Percentiles rank a stretch among this genome's conserved stretches.
These are phyloP conservation scores for Triticum monococcum DNA, from an alignment of 176 grass and related monocot species.

Conservation along the genomic window DNA sequence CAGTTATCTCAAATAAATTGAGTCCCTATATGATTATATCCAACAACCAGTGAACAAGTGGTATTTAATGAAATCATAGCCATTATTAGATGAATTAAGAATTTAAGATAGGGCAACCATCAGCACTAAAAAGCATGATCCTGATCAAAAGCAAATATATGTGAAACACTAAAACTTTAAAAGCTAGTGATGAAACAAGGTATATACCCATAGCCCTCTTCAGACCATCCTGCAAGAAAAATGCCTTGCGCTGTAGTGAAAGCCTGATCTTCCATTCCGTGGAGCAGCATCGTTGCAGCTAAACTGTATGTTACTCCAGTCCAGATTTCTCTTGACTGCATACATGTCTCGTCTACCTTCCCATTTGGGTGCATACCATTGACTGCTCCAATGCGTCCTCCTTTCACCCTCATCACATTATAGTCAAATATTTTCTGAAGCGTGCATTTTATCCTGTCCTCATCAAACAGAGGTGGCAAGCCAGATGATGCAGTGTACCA, in stretches of 20 bases:
- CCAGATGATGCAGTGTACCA: slow-evolving; percentile 88
- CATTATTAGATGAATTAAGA: neutral
- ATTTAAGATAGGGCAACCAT: slow-evolving; percentile 10
- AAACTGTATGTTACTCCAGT: slow-evolving; percentile 89
- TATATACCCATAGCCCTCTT: slow-evolving; percentile 89
- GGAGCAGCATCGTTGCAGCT: slow-evolving; percentile 85
- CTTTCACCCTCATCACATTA: slow-evolving; percentile 97
- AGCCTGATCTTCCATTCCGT: slow-evolving; percentile 93
- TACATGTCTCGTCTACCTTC: slow-evolving; percentile 92
- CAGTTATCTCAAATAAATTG: slow-evolving; percentile 5
- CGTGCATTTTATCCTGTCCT: slow-evolving; percentile 64
- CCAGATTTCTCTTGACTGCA: slow-evolving; percentile 99
- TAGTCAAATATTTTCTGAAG: slow-evolving; percentile 97
- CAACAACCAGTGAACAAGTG: neutral
- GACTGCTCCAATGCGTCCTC: slow-evolving; percentile 87
- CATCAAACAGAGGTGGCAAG: slow-evolving; percentile 76
- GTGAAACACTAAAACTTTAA: neutral
- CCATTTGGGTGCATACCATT: slow-evolving; percentile 86
- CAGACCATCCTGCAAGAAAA: slow-evolving; percentile 82
- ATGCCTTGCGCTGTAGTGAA: slow-evolving; percentile 90
- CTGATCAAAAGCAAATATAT: neutral
- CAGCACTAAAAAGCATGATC: slow-evolving; percentile 16
- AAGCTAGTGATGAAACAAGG: slow-evolving; percentile 21
- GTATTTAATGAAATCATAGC: neutral
- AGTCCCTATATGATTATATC: neutral